Conservation (phyloP, 768 basidiomycete genomes). For the Hypsizygus marmoreus region DNA sequence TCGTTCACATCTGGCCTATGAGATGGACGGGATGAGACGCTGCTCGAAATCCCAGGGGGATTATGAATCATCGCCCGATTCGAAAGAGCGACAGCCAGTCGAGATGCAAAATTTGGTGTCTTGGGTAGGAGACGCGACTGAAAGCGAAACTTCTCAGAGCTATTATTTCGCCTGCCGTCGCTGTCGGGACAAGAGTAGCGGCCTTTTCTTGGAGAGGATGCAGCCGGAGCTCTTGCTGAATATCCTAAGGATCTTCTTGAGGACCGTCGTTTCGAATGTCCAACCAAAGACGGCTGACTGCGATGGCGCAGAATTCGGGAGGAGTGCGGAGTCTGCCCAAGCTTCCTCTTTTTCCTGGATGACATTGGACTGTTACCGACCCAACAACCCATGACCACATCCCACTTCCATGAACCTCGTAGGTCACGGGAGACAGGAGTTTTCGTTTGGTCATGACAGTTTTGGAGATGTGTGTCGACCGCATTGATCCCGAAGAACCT, state of each 20-base stretch:
- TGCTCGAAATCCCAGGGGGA: no score
- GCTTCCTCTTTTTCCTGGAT: slow-evolving; percentile 14
- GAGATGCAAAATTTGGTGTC: slow-evolving; percentile 36
- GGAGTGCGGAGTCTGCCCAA: background rate
- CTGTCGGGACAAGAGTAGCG: no score
- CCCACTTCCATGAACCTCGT: slow-evolving; percentile 46
- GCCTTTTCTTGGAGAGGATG: no score
- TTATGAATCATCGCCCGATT: slow-evolving; percentile 31
- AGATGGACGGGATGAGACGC: background rate
- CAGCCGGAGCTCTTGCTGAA: no score
- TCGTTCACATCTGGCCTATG: background rate
- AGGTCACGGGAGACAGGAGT: background rate
- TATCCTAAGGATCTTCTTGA: no score
- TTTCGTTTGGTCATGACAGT: background rate
- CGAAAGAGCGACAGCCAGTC: slow-evolving; percentile 40
- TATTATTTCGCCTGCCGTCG: background rate
- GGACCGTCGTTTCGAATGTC: no score
- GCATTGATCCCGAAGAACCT: slow-evolving; percentile 39
- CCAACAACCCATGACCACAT: slow-evolving; percentile 47
- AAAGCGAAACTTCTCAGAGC: no score
- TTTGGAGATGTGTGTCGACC: slow-evolving; percentile 5
- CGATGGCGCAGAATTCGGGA: background rate
- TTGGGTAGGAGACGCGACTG: background rate
- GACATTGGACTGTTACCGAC: slow-evolving; percentile 26
- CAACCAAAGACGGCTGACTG: background rate